Conservation (phyloP, 2,329 filamentous ascomycete species). For the Cladorrhinum sp. region DNA sequence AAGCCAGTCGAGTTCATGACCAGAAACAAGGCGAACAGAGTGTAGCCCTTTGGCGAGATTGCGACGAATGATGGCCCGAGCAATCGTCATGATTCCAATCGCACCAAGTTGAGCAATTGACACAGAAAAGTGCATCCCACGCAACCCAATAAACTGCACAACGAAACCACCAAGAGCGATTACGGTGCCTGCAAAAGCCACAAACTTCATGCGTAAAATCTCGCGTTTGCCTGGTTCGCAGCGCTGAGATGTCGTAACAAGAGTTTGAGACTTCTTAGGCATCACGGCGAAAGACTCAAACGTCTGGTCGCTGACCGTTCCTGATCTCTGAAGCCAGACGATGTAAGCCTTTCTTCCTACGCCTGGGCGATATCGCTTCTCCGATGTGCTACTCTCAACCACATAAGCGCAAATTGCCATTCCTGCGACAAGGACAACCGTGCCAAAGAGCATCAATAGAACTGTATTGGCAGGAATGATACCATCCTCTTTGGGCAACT, state of each 20-base stretch:
- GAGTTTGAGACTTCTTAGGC: too few species aligned
- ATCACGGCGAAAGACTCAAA: slow-evolving; percentile 26
- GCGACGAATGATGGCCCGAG: slow-evolving; percentile 29
- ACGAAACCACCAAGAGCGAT: slow-evolving; percentile 29
- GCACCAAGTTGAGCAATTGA: slow-evolving; percentile 29
- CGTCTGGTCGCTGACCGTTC: slow-evolving; percentile 30
- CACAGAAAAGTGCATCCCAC: slow-evolving; percentile 30
- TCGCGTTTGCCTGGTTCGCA: too few species aligned
- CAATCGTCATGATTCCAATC: slow-evolving; percentile 26
- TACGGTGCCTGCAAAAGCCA: slow-evolving; percentile 19
- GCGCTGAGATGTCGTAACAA: too few species aligned
- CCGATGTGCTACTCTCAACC: slow-evolving; percentile 32
- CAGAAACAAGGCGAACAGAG: slow-evolving; percentile 6
- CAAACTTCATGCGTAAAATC: too few species aligned
- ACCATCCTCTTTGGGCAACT: slow-evolving; percentile 16
- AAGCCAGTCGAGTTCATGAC: slow-evolving; percentile 31
- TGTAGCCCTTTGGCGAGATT: slow-evolving; percentile 19
- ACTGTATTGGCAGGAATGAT: slow-evolving; percentile 24
- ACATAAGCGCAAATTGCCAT: slow-evolving; percentile 33
- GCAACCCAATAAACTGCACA: slow-evolving; percentile 30
- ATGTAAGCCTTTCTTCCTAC: slow-evolving; percentile 13
- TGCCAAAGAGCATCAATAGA: slow-evolving; percentile 30
- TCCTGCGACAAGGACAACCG: slow-evolving; percentile 27
- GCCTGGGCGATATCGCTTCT: slow-evolving; percentile 22
- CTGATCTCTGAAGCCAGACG: slow-evolving; percentile 32